Evolutionary conservation across 1,284 basidiomycete genomes (phyloP).

Genomic region (Trichosporon sp.): DNA sequence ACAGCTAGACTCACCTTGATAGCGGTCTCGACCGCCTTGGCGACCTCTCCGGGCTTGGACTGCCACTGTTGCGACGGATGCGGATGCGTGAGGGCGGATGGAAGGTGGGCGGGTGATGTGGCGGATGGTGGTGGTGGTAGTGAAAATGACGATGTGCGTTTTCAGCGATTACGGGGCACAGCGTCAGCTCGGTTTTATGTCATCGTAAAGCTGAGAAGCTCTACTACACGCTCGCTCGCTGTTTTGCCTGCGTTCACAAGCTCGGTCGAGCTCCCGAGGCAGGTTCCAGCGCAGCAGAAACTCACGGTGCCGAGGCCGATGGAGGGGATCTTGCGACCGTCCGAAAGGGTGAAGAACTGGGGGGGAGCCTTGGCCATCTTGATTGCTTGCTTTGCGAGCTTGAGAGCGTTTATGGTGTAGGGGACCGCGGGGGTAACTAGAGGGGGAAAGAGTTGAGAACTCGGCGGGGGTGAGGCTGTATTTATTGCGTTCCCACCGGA

Average conservation of each 20-base stretch:
- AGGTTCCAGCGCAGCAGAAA: conserved; percentile 15
- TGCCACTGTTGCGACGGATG: conserved; percentile 49
- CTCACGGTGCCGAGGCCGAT: conserved; percentile 61
- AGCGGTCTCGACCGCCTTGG: conserved; percentile 55
- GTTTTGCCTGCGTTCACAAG: no score
- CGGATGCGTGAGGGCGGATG: neutral
- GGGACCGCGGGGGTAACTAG: neutral
- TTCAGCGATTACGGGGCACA: conserved; percentile 4
- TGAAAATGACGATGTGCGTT: neutral
- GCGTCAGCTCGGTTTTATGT: neutral
- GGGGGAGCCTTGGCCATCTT: conserved; percentile 20
- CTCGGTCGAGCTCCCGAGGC: neutral
- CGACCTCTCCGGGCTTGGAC: conserved; percentile 54
- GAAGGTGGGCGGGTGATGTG: neutral
- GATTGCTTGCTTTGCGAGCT: neutral
- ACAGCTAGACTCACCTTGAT: conserved; percentile 43
- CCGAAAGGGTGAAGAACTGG: conserved; percentile 51
- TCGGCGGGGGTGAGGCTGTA: neutral
- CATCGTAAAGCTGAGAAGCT: no score
- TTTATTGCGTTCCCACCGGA: conserved; percentile 9
- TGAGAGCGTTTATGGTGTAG: conserved; percentile 6
- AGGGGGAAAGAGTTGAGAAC: neutral
- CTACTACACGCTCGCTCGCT: no score
- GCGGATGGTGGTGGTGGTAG: neutral
- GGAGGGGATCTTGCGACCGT: conserved; percentile 54